Base-by-base conservation (phyloP, 2,329 filamentous ascomycete genomes). In the Colletotrichum theobromicola region DNA sequence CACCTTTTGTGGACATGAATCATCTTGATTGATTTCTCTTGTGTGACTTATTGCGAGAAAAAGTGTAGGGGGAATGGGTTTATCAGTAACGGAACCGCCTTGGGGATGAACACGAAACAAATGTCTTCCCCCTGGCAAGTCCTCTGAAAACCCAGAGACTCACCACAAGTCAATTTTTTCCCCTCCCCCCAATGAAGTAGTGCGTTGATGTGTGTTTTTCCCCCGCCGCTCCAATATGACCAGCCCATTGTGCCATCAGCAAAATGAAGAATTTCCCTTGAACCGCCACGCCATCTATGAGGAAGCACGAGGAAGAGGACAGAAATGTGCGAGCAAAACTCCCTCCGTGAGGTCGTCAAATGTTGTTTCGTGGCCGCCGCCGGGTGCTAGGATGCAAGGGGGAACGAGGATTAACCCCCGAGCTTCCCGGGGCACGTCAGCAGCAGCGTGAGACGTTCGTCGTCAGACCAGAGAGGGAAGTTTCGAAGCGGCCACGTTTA, bases 201-300 rank as follows among this genome's bases (percentile, higher is more conserved):
- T 50, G 42, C 42, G 42, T 50, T 50, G 77, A 78, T 64, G 61
- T 75, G 71, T 35, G 46, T 67, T 73, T 32, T 61, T 34, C 57
- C 57, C 57, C 30, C 57, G 26, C 53, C 53, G 21, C 53, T 74
- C 72, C 72, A 63, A 63, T 21, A 50, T 74, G 71, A 75, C 84
- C 84, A 81, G 83, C 85, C 85, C 68, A 63, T 74, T 73, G 85
- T 85, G 84, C 83, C 83, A 84, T 84, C 83, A 84, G 85, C 83
- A 87, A 50, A 86, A 87, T 86, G 85, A 87, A 87, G 84, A 86
- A 82, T 83, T 86, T 85, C 84, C 86, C 82, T 80, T 79, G 84
- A 86, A 87, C 86, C 86, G 85, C 86, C 86, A 85, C 86, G 87
- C 87, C 86, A 87, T 88, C 86, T 88, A 87, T 87, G 85, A 86